Conservation (phyloP, 805 yeast species). For the Candida takata region DNA sequence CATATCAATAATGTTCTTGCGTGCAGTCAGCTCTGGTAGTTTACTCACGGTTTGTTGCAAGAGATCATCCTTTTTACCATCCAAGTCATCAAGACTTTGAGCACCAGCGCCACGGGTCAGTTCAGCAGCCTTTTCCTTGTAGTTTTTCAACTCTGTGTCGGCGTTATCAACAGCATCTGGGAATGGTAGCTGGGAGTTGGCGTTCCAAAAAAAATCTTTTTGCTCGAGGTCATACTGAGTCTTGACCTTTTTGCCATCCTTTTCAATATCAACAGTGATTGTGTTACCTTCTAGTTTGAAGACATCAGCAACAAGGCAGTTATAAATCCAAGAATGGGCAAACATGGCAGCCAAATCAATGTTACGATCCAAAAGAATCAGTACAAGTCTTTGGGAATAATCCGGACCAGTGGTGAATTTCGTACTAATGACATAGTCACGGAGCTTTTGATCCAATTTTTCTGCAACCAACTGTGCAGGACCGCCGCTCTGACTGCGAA, state of each 20-base stretch:
- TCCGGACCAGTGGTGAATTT: slow-evolving; percentile 22
- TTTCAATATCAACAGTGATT: slow-evolving; percentile 47
- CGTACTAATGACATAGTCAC: slow-evolving; percentile 78
- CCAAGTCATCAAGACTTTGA: slow-evolving; percentile 67
- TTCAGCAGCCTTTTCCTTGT: slow-evolving; percentile 83
- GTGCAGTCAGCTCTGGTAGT: slow-evolving; percentile 84
- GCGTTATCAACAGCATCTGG: slow-evolving; percentile 99
- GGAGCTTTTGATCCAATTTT: slow-evolving; percentile 71
- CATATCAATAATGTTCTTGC: slow-evolving; percentile 85
- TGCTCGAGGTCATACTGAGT: slow-evolving; percentile 86
- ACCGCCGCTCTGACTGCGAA: slow-evolving; percentile 86
- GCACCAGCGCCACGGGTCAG: slow-evolving; percentile 70
- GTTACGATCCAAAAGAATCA: slow-evolving; percentile 80
- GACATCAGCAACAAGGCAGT: slow-evolving; percentile 92
- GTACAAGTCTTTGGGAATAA: slow-evolving; percentile 57
- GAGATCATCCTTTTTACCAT: slow-evolving; percentile 51
- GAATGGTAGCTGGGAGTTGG: slow-evolving; percentile 81
- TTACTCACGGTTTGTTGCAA: slow-evolving; percentile 80
- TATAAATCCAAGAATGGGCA: slow-evolving; percentile 96
- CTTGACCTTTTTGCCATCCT: slow-evolving; percentile 31
- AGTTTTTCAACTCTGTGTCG: slow-evolving; percentile 70
- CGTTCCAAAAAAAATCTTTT: slow-evolving; percentile 85
- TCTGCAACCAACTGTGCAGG: slow-evolving; percentile 94
- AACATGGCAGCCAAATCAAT: slow-evolving; percentile 91
- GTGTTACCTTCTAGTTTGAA: slow-evolving; percentile 79